Conservation (phyloP, 192 early-diverging fungal species). For the Entrophospora sp. region DNA sequence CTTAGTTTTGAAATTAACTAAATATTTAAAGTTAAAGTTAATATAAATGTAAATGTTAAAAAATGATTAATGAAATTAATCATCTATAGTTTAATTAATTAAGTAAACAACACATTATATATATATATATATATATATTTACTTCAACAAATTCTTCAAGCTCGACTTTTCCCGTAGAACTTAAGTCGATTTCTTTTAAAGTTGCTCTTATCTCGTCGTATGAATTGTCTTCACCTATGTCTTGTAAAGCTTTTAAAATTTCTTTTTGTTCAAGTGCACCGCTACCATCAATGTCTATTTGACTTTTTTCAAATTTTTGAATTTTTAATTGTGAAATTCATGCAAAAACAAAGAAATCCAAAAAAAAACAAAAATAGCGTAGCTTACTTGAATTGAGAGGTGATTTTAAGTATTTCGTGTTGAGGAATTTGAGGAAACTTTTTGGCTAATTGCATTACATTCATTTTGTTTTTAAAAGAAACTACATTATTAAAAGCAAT, state of each 20-base stretch:
- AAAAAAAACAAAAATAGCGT: not conserved
- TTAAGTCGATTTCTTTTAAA: constrained; percentile 59
- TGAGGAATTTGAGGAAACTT: constrained; percentile 19
- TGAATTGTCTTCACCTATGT: constrained; percentile 51
- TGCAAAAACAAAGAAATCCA: too few species aligned
- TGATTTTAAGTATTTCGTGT: constrained; percentile 13
- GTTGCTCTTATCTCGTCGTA: constrained; percentile 70
- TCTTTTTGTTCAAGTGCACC: constrained; percentile 62
- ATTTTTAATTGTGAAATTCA: too few species aligned
- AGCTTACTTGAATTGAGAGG: constrained; percentile 16
- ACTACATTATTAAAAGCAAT: too few species aligned
- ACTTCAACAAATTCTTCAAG: constrained; percentile 76
- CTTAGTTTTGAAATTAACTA: constrained; percentile 45
- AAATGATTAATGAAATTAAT: too few species aligned
- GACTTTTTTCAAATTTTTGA: too few species aligned
- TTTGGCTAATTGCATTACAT: constrained; percentile 15
- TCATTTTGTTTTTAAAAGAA: too few species aligned
- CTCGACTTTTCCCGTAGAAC: constrained; percentile 60
- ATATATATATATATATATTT: constrained; percentile 17
- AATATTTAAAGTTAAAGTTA: not conserved
- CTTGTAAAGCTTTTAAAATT: constrained; percentile 51
- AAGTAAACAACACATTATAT: not conserved
- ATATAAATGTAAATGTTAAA: too few species aligned
- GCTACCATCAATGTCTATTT: constrained; percentile 58
- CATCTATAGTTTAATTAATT: too few species aligned